Evolutionary conservation across 2,329 filamentous ascomycete species (phyloP), one percentile per base, ranked within the genome.

Genomic region (Exophiala oligosperma): DNA sequence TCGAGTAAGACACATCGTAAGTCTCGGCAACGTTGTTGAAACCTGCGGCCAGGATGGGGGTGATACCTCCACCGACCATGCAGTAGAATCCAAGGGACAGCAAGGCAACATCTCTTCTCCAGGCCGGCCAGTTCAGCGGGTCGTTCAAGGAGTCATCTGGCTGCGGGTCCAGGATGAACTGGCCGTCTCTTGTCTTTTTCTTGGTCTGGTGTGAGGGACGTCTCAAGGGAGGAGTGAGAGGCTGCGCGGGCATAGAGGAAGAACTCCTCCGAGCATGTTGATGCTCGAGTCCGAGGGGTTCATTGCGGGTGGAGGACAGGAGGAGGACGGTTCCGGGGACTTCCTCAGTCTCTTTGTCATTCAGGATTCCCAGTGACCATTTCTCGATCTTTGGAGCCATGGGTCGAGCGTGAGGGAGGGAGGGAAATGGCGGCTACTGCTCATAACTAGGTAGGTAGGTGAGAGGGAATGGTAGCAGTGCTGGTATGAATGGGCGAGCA

Each of bases 41-140:
- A 11, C 92, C 93, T 8, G 94, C 93, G 0, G 93, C 92, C 17
- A 97, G 81, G 29, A 97, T 79, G 0, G 94, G 90, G 0, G 92
- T 97, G 79, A 96, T 95, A 44, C 93, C 93, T 41, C 93, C 93
- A 55, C 93, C 93, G 17, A 97, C 75, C 85, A 97, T 89, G 73
- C 92, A 96, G 74, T 96, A 96, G 68, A 96, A 88, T 1, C 93
- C 93, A 3, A 97, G 79, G 0, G 89, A 93, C 0, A 96, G 67
- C 61, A 97, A 75, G 0, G 93, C 91, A 24, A 81, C 73, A 72
- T 97, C 91, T 72, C 93, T 82, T 41, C 91, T 84, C 86, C 90
- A 91, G 5, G 81, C 77, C 0, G 90, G 86, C 93, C 93, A 97
- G 71, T 97, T 97, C 56, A 97, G 77, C 1, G 93, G 93, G 68